phyloP scores from a whole-genome alignment of 108 stramenopile species.

The Pseudonitzschia pungens region DNA sequence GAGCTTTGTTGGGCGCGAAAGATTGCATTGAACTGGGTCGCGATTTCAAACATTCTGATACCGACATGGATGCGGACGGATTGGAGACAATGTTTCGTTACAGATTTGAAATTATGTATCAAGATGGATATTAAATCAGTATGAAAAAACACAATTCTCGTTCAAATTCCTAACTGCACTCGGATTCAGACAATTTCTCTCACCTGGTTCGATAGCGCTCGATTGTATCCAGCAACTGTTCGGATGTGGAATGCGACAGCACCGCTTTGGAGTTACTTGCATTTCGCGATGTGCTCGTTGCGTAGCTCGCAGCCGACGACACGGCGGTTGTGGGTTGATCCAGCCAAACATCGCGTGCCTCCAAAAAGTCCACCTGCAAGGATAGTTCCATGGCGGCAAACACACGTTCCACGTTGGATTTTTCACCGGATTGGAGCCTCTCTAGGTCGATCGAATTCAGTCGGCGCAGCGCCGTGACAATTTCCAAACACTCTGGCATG shows the following conservation, averaged over 20 bases:
- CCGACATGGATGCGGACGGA: constrained; percentile 7
- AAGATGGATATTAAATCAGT: too few species aligned
- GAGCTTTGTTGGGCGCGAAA: constrained; percentile 57
- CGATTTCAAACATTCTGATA: constrained; percentile 81
- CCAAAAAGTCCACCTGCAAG: constrained; percentile 83
- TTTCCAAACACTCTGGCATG: constrained; percentile 86
- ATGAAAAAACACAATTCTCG: neutral
- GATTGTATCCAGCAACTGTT: constrained; percentile 83
- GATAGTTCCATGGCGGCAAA: constrained; percentile 78
- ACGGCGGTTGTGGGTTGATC: constrained; percentile 43
- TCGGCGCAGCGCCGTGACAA: constrained; percentile 79
- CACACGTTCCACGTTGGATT: constrained; percentile 54
- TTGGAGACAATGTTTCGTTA: neutral
- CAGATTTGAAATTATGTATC: neutral
- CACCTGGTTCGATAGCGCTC: constrained; percentile 84
- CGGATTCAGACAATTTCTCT: constrained; percentile 12
- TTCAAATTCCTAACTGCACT: neutral
- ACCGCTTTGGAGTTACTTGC: constrained; percentile 20
- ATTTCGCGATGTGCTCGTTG: constrained; percentile 23
- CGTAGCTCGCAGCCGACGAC: neutral
- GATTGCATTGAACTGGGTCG: constrained; percentile 85
- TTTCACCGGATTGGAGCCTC: constrained; percentile 33
- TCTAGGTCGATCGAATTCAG: constrained; percentile 85
- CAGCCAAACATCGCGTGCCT: constrained; percentile 83
- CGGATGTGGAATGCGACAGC: constrained; percentile 35